Evolutionary conservation across 2,329 filamentous ascomycete species (phyloP).

Genomic region (Penicillium aurantiogriseum): DNA sequence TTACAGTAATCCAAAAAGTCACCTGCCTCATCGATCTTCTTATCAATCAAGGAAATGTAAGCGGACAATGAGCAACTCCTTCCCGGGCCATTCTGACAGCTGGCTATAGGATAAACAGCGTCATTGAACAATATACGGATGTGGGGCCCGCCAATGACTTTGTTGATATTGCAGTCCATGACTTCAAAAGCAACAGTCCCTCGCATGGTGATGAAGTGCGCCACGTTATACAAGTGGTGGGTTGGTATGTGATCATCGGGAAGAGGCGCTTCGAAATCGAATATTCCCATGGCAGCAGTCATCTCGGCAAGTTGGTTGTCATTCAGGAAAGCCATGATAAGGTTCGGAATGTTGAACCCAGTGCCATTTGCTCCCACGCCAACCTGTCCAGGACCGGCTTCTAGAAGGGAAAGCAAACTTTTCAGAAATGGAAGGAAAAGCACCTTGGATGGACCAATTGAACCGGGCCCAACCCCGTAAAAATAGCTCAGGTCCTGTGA

Average conservation of each 20-base stretch:
- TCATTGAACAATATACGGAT: slow-evolving; percentile 63
- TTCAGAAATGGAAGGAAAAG: slow-evolving; percentile 64
- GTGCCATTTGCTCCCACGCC: slow-evolving; percentile 40
- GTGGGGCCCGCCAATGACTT: slow-evolving; percentile 20
- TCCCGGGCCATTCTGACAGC: slow-evolving; percentile 57
- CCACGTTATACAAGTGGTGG: slow-evolving; percentile 55
- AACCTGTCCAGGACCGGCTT: slow-evolving; percentile 50
- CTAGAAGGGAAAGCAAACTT: slow-evolving; percentile 53
- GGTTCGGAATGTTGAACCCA: slow-evolving; percentile 50
- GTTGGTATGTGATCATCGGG: slow-evolving; percentile 49
- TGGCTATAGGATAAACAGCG: slow-evolving; percentile 59
- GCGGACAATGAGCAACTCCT: slow-evolving; percentile 51
- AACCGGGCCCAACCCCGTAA: slow-evolving; percentile 62
- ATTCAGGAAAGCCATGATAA: slow-evolving; percentile 63
- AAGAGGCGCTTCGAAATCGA: slow-evolving; percentile 55
- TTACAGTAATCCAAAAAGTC: slow-evolving; percentile 44
- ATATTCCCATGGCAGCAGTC: slow-evolving; percentile 59
- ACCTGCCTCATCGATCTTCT: slow-evolving; percentile 51
- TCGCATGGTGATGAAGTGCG: slow-evolving; percentile 60
- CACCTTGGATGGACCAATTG: slow-evolving; percentile 46
- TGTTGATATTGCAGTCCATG: slow-evolving; percentile 49
- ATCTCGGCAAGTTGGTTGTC: slow-evolving; percentile 66
- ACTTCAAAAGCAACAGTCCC: slow-evolving; percentile 66
- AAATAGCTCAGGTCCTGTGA: slow-evolving; percentile 67
- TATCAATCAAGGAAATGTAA: slow-evolving; percentile 47